Evolutionary conservation across 1,284 basidiomycete species (phyloP).

Genomic region (Wolfiporia cocos): DNA sequence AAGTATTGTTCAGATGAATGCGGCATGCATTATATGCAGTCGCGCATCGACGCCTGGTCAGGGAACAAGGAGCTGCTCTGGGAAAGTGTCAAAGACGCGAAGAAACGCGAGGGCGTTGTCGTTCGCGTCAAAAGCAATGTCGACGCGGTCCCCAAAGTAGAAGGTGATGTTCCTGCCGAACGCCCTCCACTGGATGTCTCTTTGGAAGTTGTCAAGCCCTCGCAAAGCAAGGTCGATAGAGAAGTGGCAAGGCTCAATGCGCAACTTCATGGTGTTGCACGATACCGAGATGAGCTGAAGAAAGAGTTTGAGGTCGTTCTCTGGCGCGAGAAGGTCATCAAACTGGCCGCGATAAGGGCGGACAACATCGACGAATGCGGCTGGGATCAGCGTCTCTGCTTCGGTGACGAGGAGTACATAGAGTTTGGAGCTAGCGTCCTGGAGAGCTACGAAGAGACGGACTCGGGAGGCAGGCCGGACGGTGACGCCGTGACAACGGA

Average conservation of each 20-base stretch:
- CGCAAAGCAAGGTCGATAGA: constrained; percentile 36
- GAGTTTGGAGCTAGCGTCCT: constrained; percentile 58
- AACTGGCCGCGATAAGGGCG: constrained; percentile 57
- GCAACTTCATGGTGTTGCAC: constrained; percentile 48
- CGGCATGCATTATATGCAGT: constrained; percentile 62
- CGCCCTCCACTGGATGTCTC: not conserved
- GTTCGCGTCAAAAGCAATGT: constrained; percentile 24
- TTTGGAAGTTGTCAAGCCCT: constrained; percentile 20
- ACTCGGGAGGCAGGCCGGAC: no score
- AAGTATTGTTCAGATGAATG: constrained; percentile 84
- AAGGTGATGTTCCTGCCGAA: not conserved
- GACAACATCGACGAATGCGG: constrained; percentile 63
- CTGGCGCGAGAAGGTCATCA: constrained; percentile 62
- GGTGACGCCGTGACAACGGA: constrained; percentile 39
- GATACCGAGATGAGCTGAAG: constrained; percentile 55
- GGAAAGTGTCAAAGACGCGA: constrained; percentile 63
- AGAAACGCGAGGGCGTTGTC: constrained; percentile 64
- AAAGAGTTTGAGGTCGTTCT: constrained; percentile 57
- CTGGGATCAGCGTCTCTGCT: constrained; percentile 79
- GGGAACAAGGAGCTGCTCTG: constrained; percentile 58
- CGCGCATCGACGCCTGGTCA: constrained; percentile 56
- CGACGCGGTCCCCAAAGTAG: constrained; percentile 3
- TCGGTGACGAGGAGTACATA: constrained; percentile 68
- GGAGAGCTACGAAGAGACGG: constrained; percentile 57
- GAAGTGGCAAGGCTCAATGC: constrained; percentile 46